These are phyloP conservation scores for Coniophora puteana DNA, from an alignment of 1,284 basidiomycete genomes.

Conservation along the genomic window DNA sequence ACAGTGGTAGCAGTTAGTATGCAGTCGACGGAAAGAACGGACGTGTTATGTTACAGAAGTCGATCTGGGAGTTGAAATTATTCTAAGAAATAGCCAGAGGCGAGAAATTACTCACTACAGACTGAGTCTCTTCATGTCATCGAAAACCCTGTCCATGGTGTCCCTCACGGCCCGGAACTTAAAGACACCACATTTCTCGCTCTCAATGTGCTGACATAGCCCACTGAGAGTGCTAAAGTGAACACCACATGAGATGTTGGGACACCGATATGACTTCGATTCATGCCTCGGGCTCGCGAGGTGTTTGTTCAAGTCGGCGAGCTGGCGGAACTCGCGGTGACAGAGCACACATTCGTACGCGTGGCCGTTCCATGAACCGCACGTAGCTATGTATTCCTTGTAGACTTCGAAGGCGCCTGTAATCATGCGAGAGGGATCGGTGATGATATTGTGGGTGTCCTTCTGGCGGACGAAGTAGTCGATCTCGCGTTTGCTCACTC, in stretches of 20 bases:
- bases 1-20: no score
- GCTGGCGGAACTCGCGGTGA: constrained; percentile 32
- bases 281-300: constrained; percentile 45
- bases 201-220: constrained; percentile 54
- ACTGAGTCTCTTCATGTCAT: background rate
- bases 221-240: constrained; percentile 45
- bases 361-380: constrained; percentile 41
- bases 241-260: constrained; percentile 30
- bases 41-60: no score
- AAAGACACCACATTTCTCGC: constrained; percentile 45
- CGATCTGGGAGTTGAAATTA: no score
- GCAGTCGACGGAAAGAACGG: no score
- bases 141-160: constrained; percentile 31
- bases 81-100: background rate
- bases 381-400: constrained; percentile 33
- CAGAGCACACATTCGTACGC: constrained; percentile 56
- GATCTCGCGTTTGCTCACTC: constrained; percentile 31
- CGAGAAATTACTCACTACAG: background rate
- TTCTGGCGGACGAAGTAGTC: constrained; percentile 30
- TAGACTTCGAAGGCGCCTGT: constrained; percentile 14
- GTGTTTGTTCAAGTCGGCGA: constrained; percentile 46
- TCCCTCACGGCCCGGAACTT: constrained; percentile 37
- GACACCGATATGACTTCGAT: constrained; percentile 43
- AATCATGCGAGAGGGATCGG: constrained; percentile 32
- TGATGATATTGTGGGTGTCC: constrained; percentile 32